Evolutionary conservation across 495 filamentous ascomycete species (phyloP).

Genomic region (Physcia stellaris): DNA sequence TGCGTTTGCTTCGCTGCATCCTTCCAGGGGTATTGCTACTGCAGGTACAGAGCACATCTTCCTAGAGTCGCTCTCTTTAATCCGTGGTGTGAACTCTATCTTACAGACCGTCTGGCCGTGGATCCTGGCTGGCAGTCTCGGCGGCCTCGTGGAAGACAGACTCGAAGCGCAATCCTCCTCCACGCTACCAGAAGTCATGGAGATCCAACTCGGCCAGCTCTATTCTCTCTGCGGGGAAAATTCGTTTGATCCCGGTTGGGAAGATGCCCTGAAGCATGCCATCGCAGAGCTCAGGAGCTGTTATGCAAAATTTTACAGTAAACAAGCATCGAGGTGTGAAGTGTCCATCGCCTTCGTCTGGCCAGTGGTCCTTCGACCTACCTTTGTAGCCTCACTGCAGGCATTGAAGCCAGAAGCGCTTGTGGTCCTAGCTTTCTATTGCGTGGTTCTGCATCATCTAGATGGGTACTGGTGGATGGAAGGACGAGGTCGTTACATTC

Average conservation of each 20-base stretch:
- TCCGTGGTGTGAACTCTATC: conserved; percentile 27
- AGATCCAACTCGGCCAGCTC: conserved; percentile 29
- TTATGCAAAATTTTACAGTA: conserved; percentile 15
- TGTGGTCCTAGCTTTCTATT: conserved; percentile 37
- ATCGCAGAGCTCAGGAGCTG: conserved; percentile 20
- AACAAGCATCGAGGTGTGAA: conserved; percentile 11
- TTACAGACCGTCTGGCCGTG: conserved; percentile 19
- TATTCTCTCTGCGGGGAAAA: conserved; percentile 20
- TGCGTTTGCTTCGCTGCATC: conserved; percentile 26
- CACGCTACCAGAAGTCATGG: conserved; percentile 15
- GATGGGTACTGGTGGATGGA: conserved; percentile 40
- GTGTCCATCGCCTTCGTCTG: conserved; percentile 31
- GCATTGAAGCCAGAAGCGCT: conserved; percentile 39
- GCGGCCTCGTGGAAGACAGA: conserved; percentile 23
- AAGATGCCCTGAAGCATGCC: conserved; percentile 21
- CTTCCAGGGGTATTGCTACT: conserved; percentile 23
- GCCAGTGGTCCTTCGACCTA: conserved; percentile 34
- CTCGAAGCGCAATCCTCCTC: conserved; percentile 22
- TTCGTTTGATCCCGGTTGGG: conserved; percentile 20
- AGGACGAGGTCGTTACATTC: conserved; percentile 25
- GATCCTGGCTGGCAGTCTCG: conserved; percentile 21
- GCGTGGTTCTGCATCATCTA: conserved; percentile 33
- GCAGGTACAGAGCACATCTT: conserved; percentile 25
- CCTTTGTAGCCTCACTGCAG: conserved; percentile 37
- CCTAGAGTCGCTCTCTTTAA: conserved; percentile 28